These are phyloP conservation scores for Liriodendron chinense DNA, from an alignment of 164 flowering plant species.

Conservation along the genomic window DNA sequence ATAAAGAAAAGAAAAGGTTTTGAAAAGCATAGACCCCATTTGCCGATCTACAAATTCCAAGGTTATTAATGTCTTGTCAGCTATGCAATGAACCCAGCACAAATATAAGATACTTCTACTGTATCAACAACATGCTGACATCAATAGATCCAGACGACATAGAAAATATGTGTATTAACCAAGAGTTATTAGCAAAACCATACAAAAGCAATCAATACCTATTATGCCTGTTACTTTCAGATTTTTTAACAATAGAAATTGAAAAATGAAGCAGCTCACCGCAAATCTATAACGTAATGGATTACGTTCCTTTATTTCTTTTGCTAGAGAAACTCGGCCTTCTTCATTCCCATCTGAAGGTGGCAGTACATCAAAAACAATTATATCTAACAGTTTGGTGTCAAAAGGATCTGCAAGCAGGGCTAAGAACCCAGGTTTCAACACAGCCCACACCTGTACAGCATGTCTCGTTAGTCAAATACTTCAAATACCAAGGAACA, in stretches of 20 bases:
- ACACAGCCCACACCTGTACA: conserved; percentile 94
- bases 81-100: background rate
- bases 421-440: conserved; percentile 97
- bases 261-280: conserved; percentile 36
- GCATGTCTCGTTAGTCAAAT: background rate
- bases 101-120: background rate
- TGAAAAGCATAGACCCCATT: background rate
- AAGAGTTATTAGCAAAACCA: background rate
- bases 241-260: background rate
- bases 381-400: conserved; percentile 77
- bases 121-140: background rate
- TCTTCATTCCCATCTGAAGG: conserved; percentile 88
- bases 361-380: conserved; percentile 93
- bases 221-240: background rate
- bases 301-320: conserved; percentile 80
- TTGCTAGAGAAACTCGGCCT: conserved; percentile 74
- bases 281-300: conserved; percentile 86
- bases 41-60: background rate
- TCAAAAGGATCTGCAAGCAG: conserved; percentile 85
- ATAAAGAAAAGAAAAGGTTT: background rate
- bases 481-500: background rate
- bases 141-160: background rate
- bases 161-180: background rate
- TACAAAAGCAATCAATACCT: background rate
- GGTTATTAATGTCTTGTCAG: background rate